phyloP scores from a whole-genome alignment of 1,284 basidiomycete genomes.

The Microbotryum lychnidis-dioicae region DNA sequence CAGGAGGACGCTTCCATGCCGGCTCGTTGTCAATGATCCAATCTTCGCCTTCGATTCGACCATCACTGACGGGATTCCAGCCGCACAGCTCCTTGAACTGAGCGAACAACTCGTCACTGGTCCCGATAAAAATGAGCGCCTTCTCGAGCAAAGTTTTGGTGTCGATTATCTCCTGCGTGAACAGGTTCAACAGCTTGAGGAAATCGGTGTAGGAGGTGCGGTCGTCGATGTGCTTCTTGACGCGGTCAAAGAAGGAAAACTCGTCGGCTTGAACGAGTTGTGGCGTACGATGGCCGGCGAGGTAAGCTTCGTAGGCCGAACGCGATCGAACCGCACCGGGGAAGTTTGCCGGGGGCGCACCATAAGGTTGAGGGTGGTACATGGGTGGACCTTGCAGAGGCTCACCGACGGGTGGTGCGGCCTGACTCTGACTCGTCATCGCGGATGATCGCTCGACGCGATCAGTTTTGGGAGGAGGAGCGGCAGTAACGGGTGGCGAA shows the following conservation, averaged over 20 bases:
- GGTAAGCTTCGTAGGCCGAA: conserved; percentile 30
- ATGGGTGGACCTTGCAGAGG: background rate
- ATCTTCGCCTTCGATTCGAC: conserved; percentile 45
- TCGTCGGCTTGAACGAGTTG: conserved; percentile 65
- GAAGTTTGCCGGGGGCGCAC: conserved; percentile 21
- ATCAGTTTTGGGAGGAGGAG: background rate
- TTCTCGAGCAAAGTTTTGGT: conserved; percentile 71
- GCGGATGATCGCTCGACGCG: background rate
- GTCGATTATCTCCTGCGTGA: conserved; percentile 89
- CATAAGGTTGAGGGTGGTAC: conserved; percentile 27
- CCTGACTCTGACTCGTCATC: background rate
- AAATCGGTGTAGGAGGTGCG: conserved; percentile 92
- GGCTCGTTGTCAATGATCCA: conserved; percentile 48
- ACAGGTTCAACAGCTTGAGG: conserved; percentile 88
- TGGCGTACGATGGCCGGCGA: conserved; percentile 21
- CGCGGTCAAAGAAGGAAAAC: conserved; percentile 86
- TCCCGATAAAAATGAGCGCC: conserved; percentile 66
- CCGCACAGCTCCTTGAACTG: conserved; percentile 84
- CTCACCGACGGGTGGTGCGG: background rate
- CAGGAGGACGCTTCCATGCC: conserved; percentile 22
- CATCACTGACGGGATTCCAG: conserved; percentile 59
- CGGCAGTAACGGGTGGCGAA: background rate
- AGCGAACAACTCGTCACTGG: conserved; percentile 66
- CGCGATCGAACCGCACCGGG: conserved; percentile 28
- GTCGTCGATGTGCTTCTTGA: conserved; percentile 74